phyloP scores from a whole-genome alignment of 805 yeast species.

The Wickerhamomyces queroliae region DNA sequence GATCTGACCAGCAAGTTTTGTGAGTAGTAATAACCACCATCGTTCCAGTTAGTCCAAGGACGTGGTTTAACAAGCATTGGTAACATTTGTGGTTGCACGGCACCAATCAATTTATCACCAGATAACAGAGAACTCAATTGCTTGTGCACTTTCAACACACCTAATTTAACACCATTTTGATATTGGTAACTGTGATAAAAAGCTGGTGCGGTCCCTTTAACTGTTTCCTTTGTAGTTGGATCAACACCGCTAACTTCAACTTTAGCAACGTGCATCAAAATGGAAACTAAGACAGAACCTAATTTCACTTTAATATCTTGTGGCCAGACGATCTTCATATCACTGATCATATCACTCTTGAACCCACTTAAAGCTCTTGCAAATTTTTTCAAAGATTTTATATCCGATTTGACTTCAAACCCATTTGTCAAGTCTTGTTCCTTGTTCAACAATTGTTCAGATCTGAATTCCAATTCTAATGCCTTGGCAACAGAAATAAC shows the following conservation, averaged over 20 bases:
- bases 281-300: constrained; percentile 74
- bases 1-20: constrained; percentile 65
- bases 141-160: constrained; percentile 74
- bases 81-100: constrained; percentile 77
- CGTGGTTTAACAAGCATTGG: constrained; percentile 94
- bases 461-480: constrained; percentile 75
- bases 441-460: constrained; percentile 55
- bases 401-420: constrained; percentile 39
- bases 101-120: constrained; percentile 54
- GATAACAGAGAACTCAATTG: constrained; percentile 61
- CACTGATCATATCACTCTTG: constrained; percentile 30
- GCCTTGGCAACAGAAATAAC: constrained; percentile 79
- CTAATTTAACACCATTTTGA: constrained; percentile 70
- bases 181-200: constrained; percentile 85
- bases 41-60: constrained; percentile 77
- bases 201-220: constrained; percentile 82
- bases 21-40: constrained; percentile 79
- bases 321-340: constrained; percentile 46
- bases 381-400: constrained; percentile 23
- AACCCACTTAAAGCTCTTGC: constrained; percentile 23
- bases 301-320: constrained; percentile 56
- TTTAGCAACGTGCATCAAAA: constrained; percentile 76
- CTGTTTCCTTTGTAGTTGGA: constrained; percentile 64
- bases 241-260: constrained; percentile 76
- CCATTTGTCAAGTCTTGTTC: constrained; percentile 53